phyloP scores from a whole-genome alignment of 2,329 filamentous ascomycete species.

The Fusarium algeriense region DNA sequence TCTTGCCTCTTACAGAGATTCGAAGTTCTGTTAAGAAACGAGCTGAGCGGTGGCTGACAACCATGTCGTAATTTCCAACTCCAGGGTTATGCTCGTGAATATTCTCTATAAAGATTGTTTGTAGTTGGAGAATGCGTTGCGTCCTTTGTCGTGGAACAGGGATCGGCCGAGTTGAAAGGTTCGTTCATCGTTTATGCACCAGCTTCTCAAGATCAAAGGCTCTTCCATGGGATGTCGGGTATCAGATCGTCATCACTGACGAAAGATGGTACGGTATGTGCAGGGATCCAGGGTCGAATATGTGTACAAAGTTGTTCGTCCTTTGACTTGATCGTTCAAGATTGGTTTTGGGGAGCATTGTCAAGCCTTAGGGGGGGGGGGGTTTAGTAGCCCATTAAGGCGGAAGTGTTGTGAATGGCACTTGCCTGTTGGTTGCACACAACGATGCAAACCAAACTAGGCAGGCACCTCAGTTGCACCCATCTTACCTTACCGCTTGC shows the following conservation, averaged over 20 bases:
- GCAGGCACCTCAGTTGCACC: neutral
- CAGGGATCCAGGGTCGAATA: constrained; percentile 19
- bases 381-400: neutral
- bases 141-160: neutral
- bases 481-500: neutral
- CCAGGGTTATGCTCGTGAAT: neutral
- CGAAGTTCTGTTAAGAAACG: constrained; percentile 1
- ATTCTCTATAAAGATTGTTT: neutral
- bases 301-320: neutral
- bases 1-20: constrained; percentile 11
- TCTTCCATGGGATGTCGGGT: constrained; percentile 4
- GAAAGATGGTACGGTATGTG: neutral
- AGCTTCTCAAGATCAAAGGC: neutral
- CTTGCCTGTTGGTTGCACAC: neutral
- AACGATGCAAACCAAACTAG: neutral
- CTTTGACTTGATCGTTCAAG: constrained; percentile 1
- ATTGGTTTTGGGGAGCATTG: neutral
- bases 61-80: neutral
- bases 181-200: neutral
- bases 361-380: constrained; percentile 20
- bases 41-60: neutral
- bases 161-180: neutral
- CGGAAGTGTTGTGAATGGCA: neutral
- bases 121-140: neutral
- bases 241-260: constrained; percentile 21